Base-by-base conservation (phyloP, 2,329 filamentous ascomycete species). In the Ophiostoma quercus region DNA sequence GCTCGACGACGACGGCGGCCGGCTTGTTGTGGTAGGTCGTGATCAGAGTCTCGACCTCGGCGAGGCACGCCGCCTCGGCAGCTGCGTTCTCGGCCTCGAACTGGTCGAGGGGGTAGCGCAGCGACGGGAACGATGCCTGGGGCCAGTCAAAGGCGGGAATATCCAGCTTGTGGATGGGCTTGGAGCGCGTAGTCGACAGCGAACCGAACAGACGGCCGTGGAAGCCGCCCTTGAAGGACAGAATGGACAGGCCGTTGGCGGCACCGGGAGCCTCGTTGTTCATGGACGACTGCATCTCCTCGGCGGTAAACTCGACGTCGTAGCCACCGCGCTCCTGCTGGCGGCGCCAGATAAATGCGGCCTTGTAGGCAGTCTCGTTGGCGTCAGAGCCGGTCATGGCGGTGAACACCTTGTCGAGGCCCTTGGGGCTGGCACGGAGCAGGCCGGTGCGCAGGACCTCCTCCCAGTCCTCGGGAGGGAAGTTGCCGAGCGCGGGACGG, bases 71-170 rank as follows among this genome's bases (percentile, higher is more conserved):
- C 75, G 90, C 84, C 81, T 97, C 93, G 76, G 92, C 90, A 71
- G 85, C 84, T 16, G 86, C 87, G 79, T 97, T 97, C 80, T 95
- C 92, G 74, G 88, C 87, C 32, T 80, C 89, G 79, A 94, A 87
- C 74, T 92, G 83, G 75, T 92, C 90, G 7, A 97, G 88, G 0
- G 93, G 93, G 80, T 97, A 97, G 80, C 93, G 93, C 77, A 95
- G 86, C 73, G 82, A 77, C 9, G 93, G 93, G 85, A 97, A 97
- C 69, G 91, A 87, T 22, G 92, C 92, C 79, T 95, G 92, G 34
- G 93, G 93, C 93, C 93, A 97, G 84, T 96, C 91, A 76, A 97
- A 97, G 76, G 93, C 92, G 29, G 93, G 93, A 75, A 97, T 96
- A 78, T 97, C 93, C 75, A 97, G 83, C 83, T 97, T 97, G 85